Evolutionary conservation across 2,329 filamentous ascomycete species (phyloP), one percentile per base, ranked within the genome.

Genomic region (Phaeosphaeriaceae sp.): DNA sequence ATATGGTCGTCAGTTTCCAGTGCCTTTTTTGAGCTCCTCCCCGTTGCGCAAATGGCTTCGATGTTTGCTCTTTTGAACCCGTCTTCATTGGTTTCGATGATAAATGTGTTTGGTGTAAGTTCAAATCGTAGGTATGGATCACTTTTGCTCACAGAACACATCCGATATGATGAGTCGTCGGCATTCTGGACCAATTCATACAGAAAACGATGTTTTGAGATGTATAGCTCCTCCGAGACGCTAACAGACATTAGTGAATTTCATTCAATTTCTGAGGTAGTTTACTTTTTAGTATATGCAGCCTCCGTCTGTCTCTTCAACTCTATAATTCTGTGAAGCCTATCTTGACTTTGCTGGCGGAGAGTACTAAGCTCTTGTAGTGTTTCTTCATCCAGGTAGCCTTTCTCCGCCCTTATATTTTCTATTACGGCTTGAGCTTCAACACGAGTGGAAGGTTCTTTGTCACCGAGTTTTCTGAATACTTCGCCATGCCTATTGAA

Each of bases 41-140:
- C 69, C 9, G 67, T 70, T 6, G 48, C 54, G 50, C 74, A 78
- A 6, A 78, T 75, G 0, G 76, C 68, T 23, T 58, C 39, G 13
- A 77, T 51, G 47, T 78, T 66, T 4, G 55, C 54, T 11, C 59
- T 34, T 2, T 56, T 68, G 50, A 77, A 77, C 2, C 74, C 75
- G 48, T 82, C 67, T 49, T 77, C 74, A 37, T 77, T 77, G n/a
- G 61, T 71, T 21, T 75, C 77, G 3, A 83, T 52, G 0, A 77
- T 46, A 0, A 84, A 70, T 0, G 41, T 62, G 0, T 64, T 56
- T 0, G 17, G 49, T 12, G 60, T 56, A 5, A 69, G 46, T 12
- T 4, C 49, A 47, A 66, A 71, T 42, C 15, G 45, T 0, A 67
- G 56, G 32, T 42, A 67, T 42, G 58, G 72, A 38, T 32, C 23